Base-by-base conservation (phyloP, 306 rosid species). In the Vigna trinervia region DNA sequence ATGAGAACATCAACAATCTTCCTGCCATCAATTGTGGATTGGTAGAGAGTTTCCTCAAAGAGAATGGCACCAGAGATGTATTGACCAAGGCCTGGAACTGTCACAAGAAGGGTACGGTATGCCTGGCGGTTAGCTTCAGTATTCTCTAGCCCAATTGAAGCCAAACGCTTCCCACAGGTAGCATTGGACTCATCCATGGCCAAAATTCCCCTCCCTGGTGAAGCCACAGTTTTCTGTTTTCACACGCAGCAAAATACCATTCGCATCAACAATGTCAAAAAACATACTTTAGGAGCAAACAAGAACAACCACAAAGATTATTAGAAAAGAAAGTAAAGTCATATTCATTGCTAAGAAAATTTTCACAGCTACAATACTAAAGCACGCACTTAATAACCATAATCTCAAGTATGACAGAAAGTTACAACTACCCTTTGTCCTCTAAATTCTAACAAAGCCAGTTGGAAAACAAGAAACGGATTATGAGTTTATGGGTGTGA, bases 101-200 rank as follows among this genome's bases (percentile, higher is more conserved):
- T 12, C 10, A 91, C 93, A 23, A 93, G 93, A 39, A 93, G 93
- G 28, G 98, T 91, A 36, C 98, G 88, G 90, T 74, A 93, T 20
- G 98, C 98, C 68, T 93, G 98, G 80, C 98, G 94, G 87, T 93
- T 93, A 48, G 86, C 93, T 76, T 93, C 98, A 0, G 98, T 93
- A 91, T 93, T 93, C 87, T 93, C 98, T 19, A 93, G 52, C 59
- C 98, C 98, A 65, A 93, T 91, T n/a, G 98, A 93, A 13, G 95
- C 98, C 74, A 93, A 78, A 78, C 98, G 94, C 89, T 93, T 93
- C 70, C 98, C 98, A 26, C 93, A 88, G 13, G 98, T 93, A 11
- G 98, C 98, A 69, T 93, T 93, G 0, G 98, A 93, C 84, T 93
- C 98, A 39, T 93, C 98, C 98, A 93, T 93, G 23, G 98, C 98